Base-by-base conservation (phyloP, 805 yeast genomes). In the Torulaspora maleeae region DNA sequence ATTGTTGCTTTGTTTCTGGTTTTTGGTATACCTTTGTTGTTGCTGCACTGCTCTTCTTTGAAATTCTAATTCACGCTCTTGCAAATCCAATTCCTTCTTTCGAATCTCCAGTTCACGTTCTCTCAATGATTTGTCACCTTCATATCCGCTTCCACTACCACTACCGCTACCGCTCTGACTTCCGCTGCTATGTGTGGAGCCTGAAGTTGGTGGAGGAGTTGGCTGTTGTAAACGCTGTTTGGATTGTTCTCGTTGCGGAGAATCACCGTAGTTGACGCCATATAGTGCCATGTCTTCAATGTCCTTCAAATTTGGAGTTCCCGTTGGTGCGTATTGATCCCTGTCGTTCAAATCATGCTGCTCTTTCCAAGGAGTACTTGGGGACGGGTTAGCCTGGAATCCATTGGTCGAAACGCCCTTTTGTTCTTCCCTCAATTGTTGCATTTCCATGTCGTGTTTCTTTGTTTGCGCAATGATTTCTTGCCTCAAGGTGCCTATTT, bases 61-160 rank as follows among this genome's bases (percentile, higher is more conserved):
- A 6, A 60, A 51, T 24, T 61, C 64, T 24, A 61, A 38, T 49
- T 66, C 68, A 8, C 63, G 55, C 47, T 66, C 69, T 54, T 64
- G 65, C 49, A 66, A 48, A 22, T 63, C 63, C 37, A 66, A 42
- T 45, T 66, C 70, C 43, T 58, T 63, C 30, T 53, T 56, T 30
- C 63, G 61, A 20, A 66, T 44, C 36, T 64, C 68, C 30, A 66
- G 39, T 37, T 64, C 67, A 29, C 62, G 59, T 38, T 59, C 62
- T 39, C 60, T 58, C 38, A 64, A 36, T 3, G 53, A 25, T 15
- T 43, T 52, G 25, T 54, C 58, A 27, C 36, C 35, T 6, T 45
- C 48, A 13, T 38, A 20, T 32, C 49, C 50, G n/a, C 48, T 38
- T 3, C 45, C 44, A 20, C 50, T 44, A 20, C 45, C 46, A 29